phyloP scores from a whole-genome alignment of 257 asterid genomes.

The Avicennia marina region DNA sequence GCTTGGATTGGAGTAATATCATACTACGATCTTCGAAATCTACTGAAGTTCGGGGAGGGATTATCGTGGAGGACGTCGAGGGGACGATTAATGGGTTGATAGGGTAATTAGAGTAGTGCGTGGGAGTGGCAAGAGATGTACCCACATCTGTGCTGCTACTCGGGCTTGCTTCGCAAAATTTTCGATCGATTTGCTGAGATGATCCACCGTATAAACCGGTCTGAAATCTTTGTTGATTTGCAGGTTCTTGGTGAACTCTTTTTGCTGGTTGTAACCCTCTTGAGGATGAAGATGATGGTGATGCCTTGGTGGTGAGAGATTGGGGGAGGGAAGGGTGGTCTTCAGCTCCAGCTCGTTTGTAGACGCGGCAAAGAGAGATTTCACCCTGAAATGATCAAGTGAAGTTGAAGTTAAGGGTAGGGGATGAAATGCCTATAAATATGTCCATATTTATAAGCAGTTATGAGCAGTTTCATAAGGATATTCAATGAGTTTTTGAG shows the following conservation, averaged over 20 bases:
- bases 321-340: conserved; percentile 78
- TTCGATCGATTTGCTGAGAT: conserved; percentile 23
- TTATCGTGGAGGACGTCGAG: background rate
- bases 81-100: conserved; percentile 18
- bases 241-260: too few relatives aligned
- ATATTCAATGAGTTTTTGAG: too few relatives aligned
- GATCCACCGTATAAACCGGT: background rate
- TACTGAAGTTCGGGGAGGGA: conserved; percentile 23
- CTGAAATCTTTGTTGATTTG: conserved; percentile 17
- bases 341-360: conserved; percentile 77
- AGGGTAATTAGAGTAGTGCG: conserved; percentile 23
- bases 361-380: conserved; percentile 76
- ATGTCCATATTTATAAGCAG: too few relatives aligned
- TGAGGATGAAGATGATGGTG: conserved; percentile 25
- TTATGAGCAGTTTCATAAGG: too few relatives aligned
- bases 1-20: background rate
- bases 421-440: too few relatives aligned
- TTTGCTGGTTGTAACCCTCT: background rate
- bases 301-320: conserved; percentile 36
- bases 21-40: conserved; percentile 11
- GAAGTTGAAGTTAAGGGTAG: too few relatives aligned
- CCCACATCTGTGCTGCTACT: conserved; percentile 35
- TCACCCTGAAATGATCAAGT: conserved; percentile 72
- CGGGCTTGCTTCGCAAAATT: conserved; percentile 40
- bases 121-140: conserved; percentile 23